phyloP scores from a whole-genome alignment of 2,329 filamentous ascomycete species.

The Chaetomiaceae sp. region DNA sequence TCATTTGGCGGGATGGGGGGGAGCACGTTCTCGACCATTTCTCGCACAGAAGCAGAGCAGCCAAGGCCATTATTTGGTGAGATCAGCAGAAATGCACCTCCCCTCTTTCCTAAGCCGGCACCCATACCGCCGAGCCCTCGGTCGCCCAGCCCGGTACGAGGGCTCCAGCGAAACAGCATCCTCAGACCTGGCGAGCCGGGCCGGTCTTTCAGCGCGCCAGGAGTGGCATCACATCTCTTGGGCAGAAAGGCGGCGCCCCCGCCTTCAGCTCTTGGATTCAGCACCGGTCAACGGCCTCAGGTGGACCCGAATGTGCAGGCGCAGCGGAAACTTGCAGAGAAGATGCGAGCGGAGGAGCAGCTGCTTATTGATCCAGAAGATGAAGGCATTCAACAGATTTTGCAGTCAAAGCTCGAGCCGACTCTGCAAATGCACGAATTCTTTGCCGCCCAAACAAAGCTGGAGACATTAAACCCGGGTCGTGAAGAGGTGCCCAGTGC shows the following conservation, averaged over 20 bases:
- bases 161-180: slow-evolving; percentile 49
- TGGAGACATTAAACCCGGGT: slow-evolving; percentile 14
- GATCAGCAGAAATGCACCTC: slow-evolving; percentile 44
- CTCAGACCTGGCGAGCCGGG: slow-evolving; percentile 43
- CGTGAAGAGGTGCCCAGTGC: slow-evolving; percentile 47
- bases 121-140: slow-evolving; percentile 52
- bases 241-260: slow-evolving; percentile 38
- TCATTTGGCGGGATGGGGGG: slow-evolving; percentile 51
- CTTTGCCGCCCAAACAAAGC: slow-evolving; percentile 49
- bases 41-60: slow-evolving; percentile 43
- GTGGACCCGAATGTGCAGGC: slow-evolving; percentile 48
- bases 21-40: slow-evolving; percentile 44
- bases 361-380: slow-evolving; percentile 65
- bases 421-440: slow-evolving; percentile 63
- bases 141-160: slow-evolving; percentile 67
- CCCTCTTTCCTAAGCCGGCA: slow-evolving; percentile 49
- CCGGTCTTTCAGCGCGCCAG: slow-evolving; percentile 58
- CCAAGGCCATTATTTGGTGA: slow-evolving; percentile 52
- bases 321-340: slow-evolving; percentile 49
- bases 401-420: slow-evolving; percentile 58
- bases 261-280: slow-evolving; percentile 14
- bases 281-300: slow-evolving; percentile 38
- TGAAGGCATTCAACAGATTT: slow-evolving; percentile 59
- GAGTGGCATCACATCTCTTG: slow-evolving; percentile 53
- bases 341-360: slow-evolving; percentile 52